phyloP scores from a whole-genome alignment of 2,329 filamentous ascomycete genomes.

The Malbranchea cinnamomea region DNA sequence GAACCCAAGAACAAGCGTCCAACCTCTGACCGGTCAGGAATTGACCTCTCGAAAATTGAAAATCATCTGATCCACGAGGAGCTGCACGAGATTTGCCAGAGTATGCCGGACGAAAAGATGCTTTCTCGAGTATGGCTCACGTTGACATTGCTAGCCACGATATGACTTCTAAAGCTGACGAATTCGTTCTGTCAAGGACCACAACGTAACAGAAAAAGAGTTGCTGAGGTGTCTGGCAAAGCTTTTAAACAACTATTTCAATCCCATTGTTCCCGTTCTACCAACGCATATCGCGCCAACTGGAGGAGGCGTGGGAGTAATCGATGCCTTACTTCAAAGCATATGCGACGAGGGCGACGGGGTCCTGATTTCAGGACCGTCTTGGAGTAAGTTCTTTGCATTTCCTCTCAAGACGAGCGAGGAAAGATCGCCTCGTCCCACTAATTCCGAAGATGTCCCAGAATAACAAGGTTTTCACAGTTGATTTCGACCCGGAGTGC shows the following conservation, averaged over 20 bases:
- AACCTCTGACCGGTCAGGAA: constrained; percentile 3
- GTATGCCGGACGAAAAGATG: constrained; percentile 2
- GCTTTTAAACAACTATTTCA: constrained; percentile 18
- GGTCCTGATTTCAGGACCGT: constrained; percentile 17
- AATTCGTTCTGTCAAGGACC: too few species aligned
- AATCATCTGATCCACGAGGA: constrained; percentile 10
- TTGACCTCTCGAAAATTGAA: constrained; percentile 9
- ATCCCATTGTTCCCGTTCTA: constrained; percentile 12
- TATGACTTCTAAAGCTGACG: too few species aligned
- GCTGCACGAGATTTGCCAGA: constrained; percentile 6
- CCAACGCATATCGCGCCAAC: constrained; percentile 12
- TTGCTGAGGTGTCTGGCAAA: constrained; percentile 11
- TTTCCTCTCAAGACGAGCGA: not conserved
- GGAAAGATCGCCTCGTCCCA: not conserved
- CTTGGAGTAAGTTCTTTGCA: constrained; percentile 15
- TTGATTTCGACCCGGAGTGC: constrained; percentile 13
- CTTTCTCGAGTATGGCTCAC: constrained; percentile 7
- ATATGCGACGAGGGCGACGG: constrained; percentile 22
- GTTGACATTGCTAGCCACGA: too few species aligned
- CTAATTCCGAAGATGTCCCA: constrained; percentile 2
- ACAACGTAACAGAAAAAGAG: too few species aligned
- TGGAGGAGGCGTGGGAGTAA: constrained; percentile 9
- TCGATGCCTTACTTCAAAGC: constrained; percentile 19
- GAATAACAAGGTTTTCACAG: constrained; percentile 5
- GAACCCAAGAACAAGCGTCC: not conserved